Evolutionary conservation across 116 monocot genomes (phyloP), one percentile per base, ranked within the genome.

Genomic region (Trichopus zeylanicus): DNA sequence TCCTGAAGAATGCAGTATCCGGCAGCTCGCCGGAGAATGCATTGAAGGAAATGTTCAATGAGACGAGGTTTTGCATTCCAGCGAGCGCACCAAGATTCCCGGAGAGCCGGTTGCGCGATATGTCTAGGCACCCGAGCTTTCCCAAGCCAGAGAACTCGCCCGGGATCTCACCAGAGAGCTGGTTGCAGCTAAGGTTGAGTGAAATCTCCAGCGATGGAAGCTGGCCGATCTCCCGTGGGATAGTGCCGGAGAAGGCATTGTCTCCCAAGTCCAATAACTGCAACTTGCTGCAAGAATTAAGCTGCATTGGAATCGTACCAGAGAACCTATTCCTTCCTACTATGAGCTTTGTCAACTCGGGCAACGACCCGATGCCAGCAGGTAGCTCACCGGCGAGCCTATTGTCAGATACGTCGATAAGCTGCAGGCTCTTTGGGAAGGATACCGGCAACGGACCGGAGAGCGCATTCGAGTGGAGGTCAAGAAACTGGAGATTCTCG

Each of bases 161-260:
- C 0, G 87, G 90, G 54, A 95, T 78, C 29, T 67, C 69, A 11
- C 95, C 90, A 12, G 75, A 64, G 30, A 95, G 76, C 19, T 55
- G 66, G 71, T 95, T 95, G 65, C 78, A 81, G 77, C 90, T 95
- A n/a, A 95, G 75, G 46, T 95, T 95, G 51, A 95, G 79, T 9
- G 84, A 73, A 52, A 95, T 95, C 69, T 90, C 95, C 2, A 95
- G 81, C 16, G 81, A 67, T 0, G 87, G 87, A 7, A 95, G 74
- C 33, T 67, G 60, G 31, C 84, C 81, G 12, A 95, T 53, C 46
- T 84, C 76, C 1, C 70, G 67, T 5, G 90, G 95, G 30, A 95
- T 87, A 32, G 6, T 51, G 4, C 95, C 87, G 29, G 86, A 76
- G 62, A 95, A 73, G 29, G 52, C 66, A 48, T 95, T 95, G 29